phyloP scores from a whole-genome alignment of 345 rosid species.

The Psidium guajava region DNA sequence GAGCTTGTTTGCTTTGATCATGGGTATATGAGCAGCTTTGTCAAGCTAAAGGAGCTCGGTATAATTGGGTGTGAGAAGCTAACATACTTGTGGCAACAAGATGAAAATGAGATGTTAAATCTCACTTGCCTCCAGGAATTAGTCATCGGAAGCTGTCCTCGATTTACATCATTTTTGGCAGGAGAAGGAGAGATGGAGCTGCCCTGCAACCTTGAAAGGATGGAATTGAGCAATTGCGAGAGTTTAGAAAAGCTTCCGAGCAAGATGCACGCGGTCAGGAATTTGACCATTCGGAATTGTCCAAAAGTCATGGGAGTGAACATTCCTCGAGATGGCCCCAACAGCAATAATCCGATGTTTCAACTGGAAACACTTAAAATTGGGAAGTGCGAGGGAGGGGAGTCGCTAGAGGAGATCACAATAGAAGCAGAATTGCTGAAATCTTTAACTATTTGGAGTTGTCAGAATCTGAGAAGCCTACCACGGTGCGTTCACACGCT shows the following conservation, averaged over 20 bases:
- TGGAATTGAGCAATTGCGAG: rapidly evolving
- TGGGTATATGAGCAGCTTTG: not conserved
- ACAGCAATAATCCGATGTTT: too few relatives aligned
- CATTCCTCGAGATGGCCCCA: not conserved
- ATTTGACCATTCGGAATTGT: not conserved
- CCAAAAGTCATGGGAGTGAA: not conserved
- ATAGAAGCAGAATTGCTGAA: rapidly evolving
- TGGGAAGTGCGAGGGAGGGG: not conserved
- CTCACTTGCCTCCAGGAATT: not conserved
- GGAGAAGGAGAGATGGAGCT: not conserved
- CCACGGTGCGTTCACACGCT: not conserved
- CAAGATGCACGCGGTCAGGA: not conserved
- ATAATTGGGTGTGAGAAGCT: not conserved
- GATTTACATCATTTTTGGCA: not conserved
- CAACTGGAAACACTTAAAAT: not conserved
- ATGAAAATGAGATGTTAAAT: not conserved
- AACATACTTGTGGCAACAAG: not conserved
- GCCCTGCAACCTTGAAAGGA: not conserved
- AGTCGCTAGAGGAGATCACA: not conserved
- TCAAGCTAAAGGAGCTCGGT: not conserved
- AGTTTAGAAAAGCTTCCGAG: not conserved
- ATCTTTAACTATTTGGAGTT: not conserved
- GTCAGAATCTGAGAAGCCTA: not conserved
- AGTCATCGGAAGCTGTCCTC: not conserved
- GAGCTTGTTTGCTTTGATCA: not conserved